Conservation (phyloP, 2,329 filamentous ascomycete species). For the Aspergillus glaucus region DNA sequence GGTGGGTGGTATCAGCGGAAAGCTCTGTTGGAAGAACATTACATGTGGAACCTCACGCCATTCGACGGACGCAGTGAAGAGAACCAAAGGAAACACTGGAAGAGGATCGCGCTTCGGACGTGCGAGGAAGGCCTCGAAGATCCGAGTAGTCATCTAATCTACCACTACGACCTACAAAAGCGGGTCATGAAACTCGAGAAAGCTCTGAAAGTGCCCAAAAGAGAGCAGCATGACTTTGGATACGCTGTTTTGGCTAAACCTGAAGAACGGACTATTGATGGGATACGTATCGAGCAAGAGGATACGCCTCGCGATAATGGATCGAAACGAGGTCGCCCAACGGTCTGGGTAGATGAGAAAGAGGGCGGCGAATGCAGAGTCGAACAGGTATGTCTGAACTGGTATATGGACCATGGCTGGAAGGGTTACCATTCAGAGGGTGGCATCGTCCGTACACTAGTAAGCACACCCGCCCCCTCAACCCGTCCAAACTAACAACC, state of each 20-base stretch:
- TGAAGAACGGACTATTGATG: constrained; percentile 66
- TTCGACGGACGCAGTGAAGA: constrained; percentile 47
- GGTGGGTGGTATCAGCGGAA: constrained; percentile 96
- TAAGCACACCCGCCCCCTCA: constrained; percentile 12
- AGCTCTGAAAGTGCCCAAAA: constrained; percentile 70
- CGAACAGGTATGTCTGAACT: constrained; percentile 86
- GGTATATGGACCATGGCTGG: constrained; percentile 78
- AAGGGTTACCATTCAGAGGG: constrained; percentile 94
- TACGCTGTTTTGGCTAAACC: constrained; percentile 75
- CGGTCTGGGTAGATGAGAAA: constrained; percentile 77
- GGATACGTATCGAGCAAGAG: constrained; percentile 66
- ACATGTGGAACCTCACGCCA: constrained; percentile 64
- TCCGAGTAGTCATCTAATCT: constrained; percentile 80
- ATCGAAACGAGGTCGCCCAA: constrained; percentile 46
- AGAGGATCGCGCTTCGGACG: constrained; percentile 65
- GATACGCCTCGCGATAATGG: constrained; percentile 28
- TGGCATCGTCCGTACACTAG: constrained; percentile 80
- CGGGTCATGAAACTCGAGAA: constrained; percentile 87
- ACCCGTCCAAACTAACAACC: neutral
- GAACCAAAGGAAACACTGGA: constrained; percentile 75
- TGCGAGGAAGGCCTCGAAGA: constrained; percentile 86
- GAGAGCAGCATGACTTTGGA: constrained; percentile 86
- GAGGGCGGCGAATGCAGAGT: constrained; percentile 73
- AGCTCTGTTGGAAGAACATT: constrained; percentile 89
- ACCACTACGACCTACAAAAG: constrained; percentile 92